These are phyloP conservation scores for Aureobasidium sp. DNA, from an alignment of 2,329 filamentous ascomycete genomes.

Conservation along the genomic window DNA sequence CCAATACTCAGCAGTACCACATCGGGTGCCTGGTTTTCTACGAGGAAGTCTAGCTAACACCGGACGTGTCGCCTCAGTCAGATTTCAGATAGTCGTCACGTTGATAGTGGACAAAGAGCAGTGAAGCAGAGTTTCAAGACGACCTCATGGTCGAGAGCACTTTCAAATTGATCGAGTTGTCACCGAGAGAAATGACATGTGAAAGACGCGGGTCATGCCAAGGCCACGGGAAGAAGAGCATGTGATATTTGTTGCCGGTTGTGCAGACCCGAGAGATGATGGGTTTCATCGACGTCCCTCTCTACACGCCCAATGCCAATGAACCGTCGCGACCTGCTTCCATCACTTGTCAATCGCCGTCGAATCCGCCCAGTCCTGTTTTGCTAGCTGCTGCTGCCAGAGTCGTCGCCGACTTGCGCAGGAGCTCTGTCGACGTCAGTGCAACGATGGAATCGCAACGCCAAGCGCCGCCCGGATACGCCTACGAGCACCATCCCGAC, in stretches of 20 bases:
- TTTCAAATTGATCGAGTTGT: too few relatives aligned
- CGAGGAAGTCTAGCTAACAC: background rate
- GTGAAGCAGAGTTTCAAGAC: background rate
- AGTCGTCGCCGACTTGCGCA: slow-evolving; percentile 6
- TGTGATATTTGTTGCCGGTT: slow-evolving; percentile 9
- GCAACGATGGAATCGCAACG: slow-evolving; percentile 25
- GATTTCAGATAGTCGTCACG: background rate
- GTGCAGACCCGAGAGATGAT: slow-evolving; percentile 6
- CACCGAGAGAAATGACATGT: background rate
- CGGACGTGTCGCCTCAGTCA: background rate
- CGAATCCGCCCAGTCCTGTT: background rate
- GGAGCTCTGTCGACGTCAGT: slow-evolving; percentile 9
- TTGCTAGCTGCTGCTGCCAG: background rate
- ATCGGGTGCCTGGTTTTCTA: background rate
- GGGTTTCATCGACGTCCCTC: slow-evolving; percentile 2
- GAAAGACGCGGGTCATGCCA: background rate
- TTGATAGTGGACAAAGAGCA: background rate
- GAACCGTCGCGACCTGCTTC: background rate
- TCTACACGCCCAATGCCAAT: background rate
- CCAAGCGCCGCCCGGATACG: slow-evolving; percentile 29
- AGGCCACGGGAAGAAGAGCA: slow-evolving; percentile 1
- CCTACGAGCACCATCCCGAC: slow-evolving; percentile 36
- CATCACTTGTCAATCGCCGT: background rate
- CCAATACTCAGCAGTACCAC: background rate
- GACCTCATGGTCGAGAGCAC: background rate